A percentile compares a stretch with the other conserved stretches of the same genome.
Conservation (phyloP, 2,329 filamentous ascomycete genomes). For the Atkinsonella texensis region DNA sequence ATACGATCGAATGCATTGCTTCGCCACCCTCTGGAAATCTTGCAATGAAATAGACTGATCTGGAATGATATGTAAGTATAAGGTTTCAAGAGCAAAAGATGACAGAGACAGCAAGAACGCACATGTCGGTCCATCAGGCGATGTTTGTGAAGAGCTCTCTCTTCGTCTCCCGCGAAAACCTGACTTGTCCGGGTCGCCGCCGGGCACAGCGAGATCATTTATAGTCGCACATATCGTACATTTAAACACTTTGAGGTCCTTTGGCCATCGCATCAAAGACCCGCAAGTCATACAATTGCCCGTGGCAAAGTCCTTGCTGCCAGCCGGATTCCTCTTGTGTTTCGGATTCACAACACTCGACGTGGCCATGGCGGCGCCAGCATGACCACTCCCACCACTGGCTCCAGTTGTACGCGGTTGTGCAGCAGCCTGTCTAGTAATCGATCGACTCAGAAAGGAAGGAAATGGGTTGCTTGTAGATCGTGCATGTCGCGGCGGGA, state of each 20-base stretch:
- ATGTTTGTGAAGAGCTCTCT: background rate
- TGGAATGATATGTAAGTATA: constrained; percentile 6
- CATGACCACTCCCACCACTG: constrained; percentile 18
- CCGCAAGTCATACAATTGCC: constrained; percentile 81
- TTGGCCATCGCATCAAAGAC: constrained; percentile 68
- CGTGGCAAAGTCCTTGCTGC: constrained; percentile 47
- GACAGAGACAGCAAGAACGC: background rate
- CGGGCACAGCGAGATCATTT: constrained; percentile 51
- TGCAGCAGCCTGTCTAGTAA: constrained; percentile 37
- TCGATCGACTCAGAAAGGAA: constrained; percentile 51
- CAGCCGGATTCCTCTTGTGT: constrained; percentile 21
- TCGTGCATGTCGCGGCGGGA: constrained; percentile 24
- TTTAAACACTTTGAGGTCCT: constrained; percentile 59
- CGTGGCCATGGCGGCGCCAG: constrained; percentile 12
- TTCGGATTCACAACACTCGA: constrained; percentile 10
- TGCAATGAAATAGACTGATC: constrained; percentile 21
- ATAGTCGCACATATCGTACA: constrained; percentile 78
- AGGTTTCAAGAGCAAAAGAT: background rate
- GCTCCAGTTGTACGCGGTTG: constrained; percentile 20
- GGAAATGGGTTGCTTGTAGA: constrained; percentile 76
- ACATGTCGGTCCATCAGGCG: constrained; percentile 1
- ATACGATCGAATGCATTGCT: constrained; percentile 22
- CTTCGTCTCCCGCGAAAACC: constrained; percentile 3
- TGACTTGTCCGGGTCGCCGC: constrained; percentile 6
- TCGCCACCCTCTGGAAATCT: constrained; percentile 21